Conservation (phyloP, 129 eudicot genomes). For the Glebionis coronaria region DNA sequence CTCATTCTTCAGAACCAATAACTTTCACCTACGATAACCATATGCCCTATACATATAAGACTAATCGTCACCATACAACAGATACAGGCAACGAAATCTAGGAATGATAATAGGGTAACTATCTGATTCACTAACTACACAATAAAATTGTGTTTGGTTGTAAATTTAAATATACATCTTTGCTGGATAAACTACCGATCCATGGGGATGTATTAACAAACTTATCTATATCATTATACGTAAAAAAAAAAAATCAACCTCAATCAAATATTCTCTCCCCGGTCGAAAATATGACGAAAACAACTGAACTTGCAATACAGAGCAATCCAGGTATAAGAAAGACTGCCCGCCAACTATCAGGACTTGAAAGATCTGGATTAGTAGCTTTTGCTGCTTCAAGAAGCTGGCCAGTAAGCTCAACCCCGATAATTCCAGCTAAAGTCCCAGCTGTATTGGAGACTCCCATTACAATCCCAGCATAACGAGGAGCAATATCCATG, state of each 20-base stretch:
- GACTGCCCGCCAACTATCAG: slow-evolving; percentile 83
- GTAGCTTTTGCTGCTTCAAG: slow-evolving; percentile 82
- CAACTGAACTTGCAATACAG: slow-evolving; percentile 58
- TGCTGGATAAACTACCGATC: slow-evolving; percentile 2
- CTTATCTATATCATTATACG: slow-evolving; percentile 9
- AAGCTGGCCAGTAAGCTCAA: slow-evolving; percentile 76
- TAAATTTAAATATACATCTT: slow-evolving; percentile 17
- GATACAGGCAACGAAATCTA: slow-evolving; percentile 11
- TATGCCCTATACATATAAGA: slow-evolving; percentile 9
- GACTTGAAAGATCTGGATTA: slow-evolving; percentile 56
- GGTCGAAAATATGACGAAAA: slow-evolving; percentile 63
- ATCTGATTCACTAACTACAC: slow-evolving; percentile 17
- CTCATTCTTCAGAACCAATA: slow-evolving; percentile 9
- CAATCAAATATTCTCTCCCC: slow-evolving; percentile 87
- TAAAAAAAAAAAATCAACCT: slow-evolving; percentile 24
- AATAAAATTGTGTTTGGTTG: slow-evolving; percentile 11
- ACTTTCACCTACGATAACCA: slow-evolving; percentile 17
- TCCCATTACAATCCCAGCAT: slow-evolving; percentile 93
- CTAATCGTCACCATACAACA: not conserved
- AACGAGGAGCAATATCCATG: slow-evolving; percentile 88
- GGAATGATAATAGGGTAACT: slow-evolving; percentile 6
- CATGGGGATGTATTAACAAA: slow-evolving; percentile 14
- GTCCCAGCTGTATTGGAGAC: slow-evolving; percentile 91
- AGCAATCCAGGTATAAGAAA: slow-evolving; percentile 75
- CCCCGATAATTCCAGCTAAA: slow-evolving; percentile 76